Conservation (phyloP, 2,329 filamentous ascomycete genomes). For the Aphanoascus verrucosus region DNA sequence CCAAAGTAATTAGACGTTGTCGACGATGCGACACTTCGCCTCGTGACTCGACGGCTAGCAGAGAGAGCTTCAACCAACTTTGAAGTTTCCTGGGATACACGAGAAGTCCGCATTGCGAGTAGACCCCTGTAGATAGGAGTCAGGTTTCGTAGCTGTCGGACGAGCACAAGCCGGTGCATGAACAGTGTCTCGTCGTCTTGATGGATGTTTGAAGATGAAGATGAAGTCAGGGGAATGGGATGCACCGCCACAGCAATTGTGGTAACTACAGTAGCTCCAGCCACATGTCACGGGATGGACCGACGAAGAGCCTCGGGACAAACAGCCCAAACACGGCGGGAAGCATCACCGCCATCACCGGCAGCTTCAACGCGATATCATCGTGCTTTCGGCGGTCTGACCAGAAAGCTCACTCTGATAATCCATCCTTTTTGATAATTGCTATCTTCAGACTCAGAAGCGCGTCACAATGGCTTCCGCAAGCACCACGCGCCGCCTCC, state of each 20-base stretch:
- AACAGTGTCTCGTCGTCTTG: background rate
- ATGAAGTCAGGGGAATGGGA: background rate
- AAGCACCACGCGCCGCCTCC: slow-evolving; percentile 47
- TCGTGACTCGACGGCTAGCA: slow-evolving; percentile 25
- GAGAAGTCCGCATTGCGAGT: slow-evolving; percentile 46
- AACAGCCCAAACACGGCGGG: slow-evolving; percentile 1
- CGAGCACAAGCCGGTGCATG: too few species aligned
- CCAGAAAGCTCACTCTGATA: too few species aligned
- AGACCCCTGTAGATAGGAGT: background rate
- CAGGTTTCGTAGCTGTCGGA: background rate
- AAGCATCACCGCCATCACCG: background rate
- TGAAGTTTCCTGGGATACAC: slow-evolving; percentile 48
- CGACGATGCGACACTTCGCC: slow-evolving; percentile 1
- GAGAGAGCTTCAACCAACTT: slow-evolving; percentile 45
- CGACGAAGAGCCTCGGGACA: slow-evolving; percentile 1
- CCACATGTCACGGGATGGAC: slow-evolving; percentile 1
- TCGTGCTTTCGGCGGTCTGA: background rate
- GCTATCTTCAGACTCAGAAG: background rate
- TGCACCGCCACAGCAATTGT: slow-evolving; percentile 1
- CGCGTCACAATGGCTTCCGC: slow-evolving; percentile 14
- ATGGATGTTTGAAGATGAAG: background rate
- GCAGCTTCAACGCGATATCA: background rate
- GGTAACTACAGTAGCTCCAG: background rate
- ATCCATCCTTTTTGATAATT: background rate
- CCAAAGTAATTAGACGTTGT: slow-evolving; percentile 7